Percentiles rank a stretch among this genome's conserved stretches.
These are phyloP conservation scores for Saccharum officinarum DNA, from an alignment of 176 grass and related monocot species.

Conservation along the genomic window DNA sequence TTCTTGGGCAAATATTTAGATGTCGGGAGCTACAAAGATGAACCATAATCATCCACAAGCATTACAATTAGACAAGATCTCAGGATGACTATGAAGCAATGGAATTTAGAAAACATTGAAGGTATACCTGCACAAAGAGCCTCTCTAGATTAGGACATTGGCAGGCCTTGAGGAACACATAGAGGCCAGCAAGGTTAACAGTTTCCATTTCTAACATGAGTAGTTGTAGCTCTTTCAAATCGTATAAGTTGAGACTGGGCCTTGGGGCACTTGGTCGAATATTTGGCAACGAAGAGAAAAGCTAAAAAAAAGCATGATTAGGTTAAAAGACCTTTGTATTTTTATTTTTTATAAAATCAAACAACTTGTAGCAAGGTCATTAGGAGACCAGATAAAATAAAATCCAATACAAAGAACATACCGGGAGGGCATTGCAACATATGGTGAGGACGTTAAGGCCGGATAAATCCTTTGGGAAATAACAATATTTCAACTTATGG, in stretches of 20 bases:
- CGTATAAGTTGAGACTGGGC: background rate
- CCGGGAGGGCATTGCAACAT: background rate
- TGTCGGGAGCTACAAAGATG: background rate
- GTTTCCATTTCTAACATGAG: constrained; percentile 58
- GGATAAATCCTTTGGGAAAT: background rate
- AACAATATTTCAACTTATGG: background rate
- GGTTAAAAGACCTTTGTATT: background rate
- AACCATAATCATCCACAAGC: background rate
- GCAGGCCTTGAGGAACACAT: constrained; percentile 45
- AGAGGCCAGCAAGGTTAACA: constrained; percentile 50
- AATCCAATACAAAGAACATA: background rate
- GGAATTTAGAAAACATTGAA: background rate
- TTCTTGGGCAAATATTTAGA: background rate
- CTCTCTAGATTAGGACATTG: constrained; percentile 43
- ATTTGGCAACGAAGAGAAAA: background rate
- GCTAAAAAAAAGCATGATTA: background rate
- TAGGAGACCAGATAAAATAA: background rate
- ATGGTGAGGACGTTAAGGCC: background rate
- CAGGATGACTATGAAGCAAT: background rate
- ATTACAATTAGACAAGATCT: background rate
- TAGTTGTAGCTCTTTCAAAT: constrained; percentile 24
- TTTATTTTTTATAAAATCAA: background rate
- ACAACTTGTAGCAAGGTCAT: background rate
- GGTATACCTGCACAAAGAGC: constrained; percentile 37
- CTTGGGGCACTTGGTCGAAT: background rate